Base-by-base conservation (phyloP, 176 grass and related monocot genomes). In the Aegilops bicornis region DNA sequence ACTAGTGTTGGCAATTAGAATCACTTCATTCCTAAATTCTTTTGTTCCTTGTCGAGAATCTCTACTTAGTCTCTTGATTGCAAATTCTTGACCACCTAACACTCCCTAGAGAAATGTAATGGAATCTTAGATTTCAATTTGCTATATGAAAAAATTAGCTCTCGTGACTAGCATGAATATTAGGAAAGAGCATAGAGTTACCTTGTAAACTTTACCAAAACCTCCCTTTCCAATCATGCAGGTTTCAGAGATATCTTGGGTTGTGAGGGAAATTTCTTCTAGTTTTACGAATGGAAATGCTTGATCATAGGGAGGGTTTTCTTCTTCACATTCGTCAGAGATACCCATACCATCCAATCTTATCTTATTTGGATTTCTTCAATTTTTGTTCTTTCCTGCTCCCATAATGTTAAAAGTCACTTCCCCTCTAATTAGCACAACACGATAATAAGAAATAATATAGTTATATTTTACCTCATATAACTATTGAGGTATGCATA, bases 1-100 rank as follows among this genome's bases (percentile, higher is more conserved):
- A n/a, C n/a, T n/a, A n/a, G n/a, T n/a, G n/a, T 88, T 88, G 62
- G 86, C 86, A 33, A 88, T 88, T 11, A 88, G 33, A 56, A 56
- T 20, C 0, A 56, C 16, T 56, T 20, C 17, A 6, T 56, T 54
- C 16, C 5, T 7, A 19, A 54, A 54, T 54, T 54, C 50, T 19
- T 6, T 19, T 54, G 50, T 54, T 54, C 50, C 50, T 54, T 56
- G 6, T 56, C 19, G 50, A 56, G 50, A 56, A 56, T 56, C 50
- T 20, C 5, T 56, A 39, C 36, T 39, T 39, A 8, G 36, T 8
- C 36, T 39, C 36, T 39, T 39, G 6, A 39, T 7, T 39, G 36
- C 36, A 39, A 39, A 7, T 39, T 39, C 36, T 39, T 39, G 36
- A 39, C 36, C 36, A 39, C 36, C 36, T 39, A 39, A 7, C 6